A percentile compares a stretch with the other conserved stretches of the same genome.
phyloP scores from a whole-genome alignment of 805 yeast species.

The Naumovozyma dairenensis region DNA sequence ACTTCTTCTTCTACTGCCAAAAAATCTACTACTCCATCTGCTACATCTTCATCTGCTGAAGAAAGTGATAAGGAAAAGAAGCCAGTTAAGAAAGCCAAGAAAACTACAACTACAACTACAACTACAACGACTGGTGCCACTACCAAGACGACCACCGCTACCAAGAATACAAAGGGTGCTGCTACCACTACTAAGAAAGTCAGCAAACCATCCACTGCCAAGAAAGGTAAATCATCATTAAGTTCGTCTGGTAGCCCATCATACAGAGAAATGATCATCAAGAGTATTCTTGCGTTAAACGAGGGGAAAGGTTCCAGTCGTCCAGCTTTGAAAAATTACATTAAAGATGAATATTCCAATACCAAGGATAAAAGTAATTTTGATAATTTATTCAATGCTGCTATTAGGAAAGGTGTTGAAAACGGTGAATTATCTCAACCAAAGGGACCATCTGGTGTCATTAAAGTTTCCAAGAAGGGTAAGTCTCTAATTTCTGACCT shows the following conservation, averaged over 20 bases:
- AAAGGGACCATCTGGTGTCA: conserved; percentile 54
- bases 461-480: conserved; percentile 20
- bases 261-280: conserved; percentile 30
- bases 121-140: conserved; percentile 15
- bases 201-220: conserved; percentile 1
- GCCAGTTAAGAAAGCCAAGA: conserved; percentile 10
- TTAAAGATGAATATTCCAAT: conserved; percentile 37
- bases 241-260: no score
- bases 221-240: no score
- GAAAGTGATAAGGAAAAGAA: conserved; percentile 11
- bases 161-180: conserved; percentile 5
- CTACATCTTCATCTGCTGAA: conserved; percentile 21
- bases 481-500: conserved; percentile 4
- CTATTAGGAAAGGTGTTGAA: conserved; percentile 73
- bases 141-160: conserved; percentile 21
- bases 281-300: conserved; percentile 61
- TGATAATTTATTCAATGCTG: conserved; percentile 57
- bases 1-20: conserved; percentile 5
- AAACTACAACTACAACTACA: conserved; percentile 21
- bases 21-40: conserved; percentile 16
- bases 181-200: conserved; percentile 3
- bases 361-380: conserved; percentile 52
- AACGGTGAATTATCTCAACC: conserved; percentile 75
- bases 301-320: conserved; percentile 81
- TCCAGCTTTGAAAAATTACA: conserved; percentile 77